Base-by-base conservation (phyloP, 1,284 basidiomycete species). In the Golubevia sp. region DNA sequence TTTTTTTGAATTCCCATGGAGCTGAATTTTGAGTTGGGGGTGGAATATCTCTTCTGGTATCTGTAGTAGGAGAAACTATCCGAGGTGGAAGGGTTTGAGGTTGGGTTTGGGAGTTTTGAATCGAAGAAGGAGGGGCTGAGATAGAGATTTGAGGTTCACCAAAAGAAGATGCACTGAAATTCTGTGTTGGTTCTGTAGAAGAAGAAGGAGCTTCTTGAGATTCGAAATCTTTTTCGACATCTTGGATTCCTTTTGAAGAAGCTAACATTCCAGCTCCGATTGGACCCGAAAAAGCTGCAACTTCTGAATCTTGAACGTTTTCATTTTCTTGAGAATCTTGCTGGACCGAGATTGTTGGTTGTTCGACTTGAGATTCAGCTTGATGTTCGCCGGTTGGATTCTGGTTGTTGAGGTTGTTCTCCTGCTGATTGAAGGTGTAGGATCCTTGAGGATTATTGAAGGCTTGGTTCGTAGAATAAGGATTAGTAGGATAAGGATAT, bases 11-110 rank as follows among this genome's bases (percentile, higher is more conserved):
- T 52, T 52, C 34, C 50, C 48, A 21, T 61, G 62, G 2, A 64
- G 58, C 8, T 58, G 56, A 8, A 68, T 25, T n/a, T 62, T 67
- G 24, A 69, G 66, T 6, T 63, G 69, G 38, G 18, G 38, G 38
- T 13, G 38, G 38, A n/a, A n/a, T n/a, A n/a, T n/a, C n/a, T n/a
- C n/a, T n/a, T n/a, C n/a, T n/a, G 11, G 38, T 13, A 13, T 8
- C 38, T 44, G 38, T 44, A 8, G 38, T 44, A 8, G 38, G 38
- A 13, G 38, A 44, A 44, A 18, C 11, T n/a, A n/a, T n/a, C n/a
- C n/a, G n/a, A 64, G 65, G 18, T 62, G 66, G 30, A 63, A 59
- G 63, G n/a, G 44, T 20, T 13, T 27, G 50, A 24, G 25, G n/a
- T 34, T 23, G 15, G 50, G 13, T n/a, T 51, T n/a, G 11, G 44